These are phyloP conservation scores for Macrophomina pseudophaseolina DNA, from an alignment of 2,329 filamentous ascomycete species.

Conservation along the genomic window DNA sequence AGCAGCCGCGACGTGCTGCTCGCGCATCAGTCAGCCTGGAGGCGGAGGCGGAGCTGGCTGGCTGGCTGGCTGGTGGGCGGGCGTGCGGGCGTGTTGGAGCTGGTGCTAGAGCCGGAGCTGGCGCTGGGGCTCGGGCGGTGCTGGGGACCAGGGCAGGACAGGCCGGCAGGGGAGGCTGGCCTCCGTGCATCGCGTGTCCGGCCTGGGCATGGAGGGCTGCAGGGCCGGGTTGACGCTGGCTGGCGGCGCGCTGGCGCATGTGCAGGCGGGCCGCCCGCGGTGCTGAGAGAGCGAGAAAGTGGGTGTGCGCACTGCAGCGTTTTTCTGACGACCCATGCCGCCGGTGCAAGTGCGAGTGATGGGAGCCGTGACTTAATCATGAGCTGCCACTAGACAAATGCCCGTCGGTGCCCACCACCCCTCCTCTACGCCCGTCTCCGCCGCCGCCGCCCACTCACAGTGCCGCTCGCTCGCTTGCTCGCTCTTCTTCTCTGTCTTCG, in stretches of 20 bases:
- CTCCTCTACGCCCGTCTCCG: no score
- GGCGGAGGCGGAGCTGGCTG: neutral
- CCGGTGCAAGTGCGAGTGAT: neutral
- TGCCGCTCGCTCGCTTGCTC: neutral
- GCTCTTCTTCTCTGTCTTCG: no score
- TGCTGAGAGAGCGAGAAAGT: neutral
- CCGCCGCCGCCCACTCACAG: neutral
- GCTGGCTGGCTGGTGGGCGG: no score
- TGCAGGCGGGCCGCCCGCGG: slow-evolving; percentile 16
- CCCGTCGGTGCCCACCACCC: slow-evolving; percentile 13
- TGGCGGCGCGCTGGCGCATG: slow-evolving; percentile 10
- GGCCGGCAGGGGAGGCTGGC: slow-evolving; percentile 3
- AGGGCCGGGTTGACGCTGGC: slow-evolving; percentile 17
- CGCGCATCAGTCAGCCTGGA: slow-evolving; percentile 1
- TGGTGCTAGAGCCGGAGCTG: no score
- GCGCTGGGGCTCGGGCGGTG: no score
- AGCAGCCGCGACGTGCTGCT: slow-evolving; percentile 6
- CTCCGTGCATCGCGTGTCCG: slow-evolving; percentile 11
- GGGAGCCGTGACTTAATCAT: slow-evolving; percentile 21
- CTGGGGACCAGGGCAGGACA: no score
- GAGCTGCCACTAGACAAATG: slow-evolving; percentile 12
- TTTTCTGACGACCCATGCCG: neutral
- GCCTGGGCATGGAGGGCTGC: slow-evolving; percentile 12
- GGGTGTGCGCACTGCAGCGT: slow-evolving; percentile 11
- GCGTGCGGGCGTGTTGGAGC: no score